Evolutionary conservation across 805 yeast genomes (phyloP), one percentile per base, ranked within the genome.

Genomic region (Starmerella tilneyi): DNA sequence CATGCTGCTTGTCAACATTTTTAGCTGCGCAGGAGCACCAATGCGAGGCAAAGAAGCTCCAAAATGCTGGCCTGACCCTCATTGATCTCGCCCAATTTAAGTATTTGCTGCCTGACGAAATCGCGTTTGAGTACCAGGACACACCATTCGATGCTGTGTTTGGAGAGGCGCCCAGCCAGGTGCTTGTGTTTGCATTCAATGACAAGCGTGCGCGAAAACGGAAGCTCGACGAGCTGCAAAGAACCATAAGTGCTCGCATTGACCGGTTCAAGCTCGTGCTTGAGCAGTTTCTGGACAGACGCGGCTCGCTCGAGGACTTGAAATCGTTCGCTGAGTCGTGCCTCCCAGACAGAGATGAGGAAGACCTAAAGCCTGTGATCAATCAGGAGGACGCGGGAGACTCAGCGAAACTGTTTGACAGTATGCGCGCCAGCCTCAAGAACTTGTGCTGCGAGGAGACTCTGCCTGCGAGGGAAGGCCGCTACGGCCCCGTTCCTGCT

Each of bases 121-220:
- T 83, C 11, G 65, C 76, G 2, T 78, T 79, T 56, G 82, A 77
- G 41, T 88, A 83, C 59, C 78, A 81, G 35, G 95, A 88, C 59
- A 85, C 73, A 37, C 62, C 76, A 17, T 71, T 74, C 48, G 63
- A 66, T 35, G 44, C 61, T 9, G 64, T 63, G 3, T 56, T 50
- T 13, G 63, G 60, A 13, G 57, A 55, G 6, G 56, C 55, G 1
- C 65, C 65, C 11, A 60, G 66, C 17, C 86, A 79, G 51, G 56
- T 83, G 8, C 65, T 88, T 22, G 68, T 84, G 1, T 81, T 88
- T 57, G 88, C 81, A 52, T 84, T 88, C 60, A 69, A 75, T 15
- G 94, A 88, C 81, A 12, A 68, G 71, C 59, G 47, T 58, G 72
- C 56, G 53, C 66, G 56, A 73, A 67, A 55, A 74, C 34, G 47